Evolutionary conservation across 176 grass and related monocot species (phyloP), one percentile per base, ranked within the genome.

Genomic region (Pontederia paniculata): DNA sequence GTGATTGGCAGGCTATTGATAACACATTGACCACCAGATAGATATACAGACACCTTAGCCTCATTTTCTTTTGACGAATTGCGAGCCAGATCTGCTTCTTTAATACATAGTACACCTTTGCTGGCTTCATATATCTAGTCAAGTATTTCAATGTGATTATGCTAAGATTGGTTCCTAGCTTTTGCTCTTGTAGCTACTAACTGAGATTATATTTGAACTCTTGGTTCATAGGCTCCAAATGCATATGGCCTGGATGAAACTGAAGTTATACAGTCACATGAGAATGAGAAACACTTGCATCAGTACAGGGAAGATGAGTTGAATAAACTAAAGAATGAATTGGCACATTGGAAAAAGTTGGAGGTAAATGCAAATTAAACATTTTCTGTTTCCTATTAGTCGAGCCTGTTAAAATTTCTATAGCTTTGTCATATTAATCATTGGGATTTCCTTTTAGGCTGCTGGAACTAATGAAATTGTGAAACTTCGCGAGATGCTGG

Each of bases 271-370:
- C 80, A 82, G 10, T 73, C 88, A 66, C 78, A 84, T 9, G 69
- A 93, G 60, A 93, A 85, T 82, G 94, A 99, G 70, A 93, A 85
- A 69, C 56, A 84, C 21, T 72, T 80, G 50, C 83, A 78, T 17
- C 74, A 88, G 45, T 85, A 73, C 14, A 75, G 69, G 45, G 83
- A 99, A 80, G 80, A 85, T 49, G 94, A 99, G 48, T 65, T 83
- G 18, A 73, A 72, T 45, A 66, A 99, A 50, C 87, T 99, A 20
- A 88, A 76, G 70, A 85, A 81, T 77, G 80, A 99, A 93, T 63
- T 99, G 23, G 78, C 71, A 6, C 94, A 99, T 67, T 99, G 83
- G 94, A 99, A 99, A 88, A 88, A 84, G 23, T 68, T 88, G 59
- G 94, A 99, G 87, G 87, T 99, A 70, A 58, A 68, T 16, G 69